A percentile compares a stretch with the other conserved stretches of the same genome.
Evolutionary conservation across 2,329 filamentous ascomycete species (phyloP).

Genomic region (Bipolaris gigantea): DNA sequence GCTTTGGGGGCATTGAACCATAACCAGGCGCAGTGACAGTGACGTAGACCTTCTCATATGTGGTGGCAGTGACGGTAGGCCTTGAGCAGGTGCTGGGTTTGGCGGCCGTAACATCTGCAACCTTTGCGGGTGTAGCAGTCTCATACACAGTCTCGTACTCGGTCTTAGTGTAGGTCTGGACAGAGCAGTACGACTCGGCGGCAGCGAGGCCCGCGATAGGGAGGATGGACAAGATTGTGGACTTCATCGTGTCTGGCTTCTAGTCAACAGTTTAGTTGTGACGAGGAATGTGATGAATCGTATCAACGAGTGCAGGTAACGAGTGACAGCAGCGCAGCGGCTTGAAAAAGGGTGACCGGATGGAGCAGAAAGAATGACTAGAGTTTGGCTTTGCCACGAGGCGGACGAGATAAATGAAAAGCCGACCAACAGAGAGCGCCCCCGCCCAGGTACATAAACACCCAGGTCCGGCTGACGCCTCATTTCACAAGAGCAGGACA

Average conservation of each 20-base stretch:
- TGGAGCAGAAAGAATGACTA: slow-evolving; percentile 15
- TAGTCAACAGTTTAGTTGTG: slow-evolving; percentile 2
- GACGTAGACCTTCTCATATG: slow-evolving; percentile 26
- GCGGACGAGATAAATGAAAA: slow-evolving; percentile 15
- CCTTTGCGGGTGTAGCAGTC: slow-evolving; percentile 1
- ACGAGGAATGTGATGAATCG: slow-evolving; percentile 3
- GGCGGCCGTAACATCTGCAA: slow-evolving; percentile 3
- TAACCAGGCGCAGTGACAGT: slow-evolving; percentile 21
- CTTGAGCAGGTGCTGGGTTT: slow-evolving; percentile 8
- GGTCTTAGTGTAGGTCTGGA: slow-evolving; percentile 22
- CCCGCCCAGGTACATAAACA: slow-evolving; percentile 21
- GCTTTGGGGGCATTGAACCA: slow-evolving; percentile 1
- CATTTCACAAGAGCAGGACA: slow-evolving; percentile 20
- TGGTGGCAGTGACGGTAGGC: slow-evolving; percentile 24
- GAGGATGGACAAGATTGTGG: slow-evolving; percentile 29
- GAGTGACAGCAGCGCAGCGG: slow-evolving; percentile 36
- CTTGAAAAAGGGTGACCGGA: slow-evolving; percentile 20
- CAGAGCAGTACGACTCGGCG: slow-evolving; percentile 24
- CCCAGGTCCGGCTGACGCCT: slow-evolving; percentile 10
- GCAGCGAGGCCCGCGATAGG: slow-evolving; percentile 31
- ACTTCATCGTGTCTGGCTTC: slow-evolving; percentile 28
- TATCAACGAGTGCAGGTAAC: slow-evolving; percentile 17
- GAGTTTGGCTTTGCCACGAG: slow-evolving; percentile 10
- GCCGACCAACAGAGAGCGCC: slow-evolving; percentile 3
- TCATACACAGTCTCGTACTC: slow-evolving; percentile 14